Conservation (phyloP, 345 rosid species). For the Acer yangbiense region DNA sequence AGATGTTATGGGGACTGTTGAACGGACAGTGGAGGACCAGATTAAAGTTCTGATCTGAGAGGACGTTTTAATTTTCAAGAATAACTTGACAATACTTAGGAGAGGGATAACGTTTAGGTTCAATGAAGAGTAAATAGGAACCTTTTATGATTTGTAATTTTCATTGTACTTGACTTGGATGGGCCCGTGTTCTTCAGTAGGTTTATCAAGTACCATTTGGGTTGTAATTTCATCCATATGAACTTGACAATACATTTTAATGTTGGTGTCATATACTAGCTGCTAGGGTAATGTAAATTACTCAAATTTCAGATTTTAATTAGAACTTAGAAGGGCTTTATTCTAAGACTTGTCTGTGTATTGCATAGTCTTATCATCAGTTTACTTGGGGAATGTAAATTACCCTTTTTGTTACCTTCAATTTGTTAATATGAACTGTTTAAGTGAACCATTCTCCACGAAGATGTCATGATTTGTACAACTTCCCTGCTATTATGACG, state of each 20-base stretch:
- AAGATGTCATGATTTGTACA: background rate
- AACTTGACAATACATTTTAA: background rate
- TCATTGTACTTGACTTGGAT: background rate
- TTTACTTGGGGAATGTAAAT: too few species aligned
- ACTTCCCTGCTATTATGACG: background rate
- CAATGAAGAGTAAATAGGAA: background rate
- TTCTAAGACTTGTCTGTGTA: too few species aligned
- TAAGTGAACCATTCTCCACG: background rate
- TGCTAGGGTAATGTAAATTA: too few species aligned
- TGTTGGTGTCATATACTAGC: background rate
- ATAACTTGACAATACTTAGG: background rate
- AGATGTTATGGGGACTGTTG: background rate
- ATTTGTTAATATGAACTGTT: background rate
- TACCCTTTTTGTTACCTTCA: background rate
- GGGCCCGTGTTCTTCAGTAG: background rate
- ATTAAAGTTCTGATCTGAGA: too few species aligned
- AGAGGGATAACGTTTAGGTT: background rate
- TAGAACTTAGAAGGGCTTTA: too few species aligned
- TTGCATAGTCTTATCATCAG: too few species aligned
- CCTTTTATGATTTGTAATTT: background rate
- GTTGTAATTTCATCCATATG: background rate
- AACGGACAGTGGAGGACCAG: background rate
- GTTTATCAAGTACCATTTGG: background rate
- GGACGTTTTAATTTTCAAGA: background rate
- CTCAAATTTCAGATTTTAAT: too few species aligned